Percentiles rank a stretch among this genome's conserved stretches.
phyloP scores from a whole-genome alignment of 2,329 filamentous ascomycete genomes.

The Colletotrichum spinosum region DNA sequence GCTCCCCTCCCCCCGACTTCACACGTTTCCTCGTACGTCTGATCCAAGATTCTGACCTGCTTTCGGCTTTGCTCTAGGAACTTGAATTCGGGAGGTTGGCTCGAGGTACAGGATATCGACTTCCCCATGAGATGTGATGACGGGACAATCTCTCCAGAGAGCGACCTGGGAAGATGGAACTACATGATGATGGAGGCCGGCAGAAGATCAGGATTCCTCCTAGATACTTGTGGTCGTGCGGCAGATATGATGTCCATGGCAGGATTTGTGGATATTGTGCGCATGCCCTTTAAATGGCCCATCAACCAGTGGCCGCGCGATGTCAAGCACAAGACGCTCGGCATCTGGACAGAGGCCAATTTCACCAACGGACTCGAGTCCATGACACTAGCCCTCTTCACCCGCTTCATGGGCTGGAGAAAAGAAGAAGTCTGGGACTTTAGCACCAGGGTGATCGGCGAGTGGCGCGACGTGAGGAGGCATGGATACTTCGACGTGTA shows the following conservation, averaged over 20 bases:
- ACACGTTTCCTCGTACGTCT: too few relatives aligned
- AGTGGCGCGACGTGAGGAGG: slow-evolving; percentile 35
- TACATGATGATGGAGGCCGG: slow-evolving; percentile 46
- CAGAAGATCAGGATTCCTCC: slow-evolving; percentile 41
- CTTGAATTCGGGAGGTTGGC: slow-evolving; percentile 49
- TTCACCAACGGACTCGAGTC: slow-evolving; percentile 41
- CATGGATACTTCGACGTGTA: slow-evolving; percentile 40
- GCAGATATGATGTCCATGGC: slow-evolving; percentile 42
- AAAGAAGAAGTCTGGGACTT: slow-evolving; percentile 42
- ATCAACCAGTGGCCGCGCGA: slow-evolving; percentile 45
- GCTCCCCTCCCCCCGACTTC: neutral
- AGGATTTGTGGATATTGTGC: slow-evolving; percentile 43
- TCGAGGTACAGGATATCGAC: slow-evolving; percentile 54
- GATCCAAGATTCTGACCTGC: slow-evolving; percentile 1
- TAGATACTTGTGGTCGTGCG: slow-evolving; percentile 44
- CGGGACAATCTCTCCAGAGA: slow-evolving; percentile 41
- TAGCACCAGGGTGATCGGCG: slow-evolving; percentile 35
- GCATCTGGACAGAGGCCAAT: slow-evolving; percentile 40
- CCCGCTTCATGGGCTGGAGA: slow-evolving; percentile 43
- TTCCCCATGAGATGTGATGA: slow-evolving; percentile 47
- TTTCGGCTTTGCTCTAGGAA: slow-evolving; percentile 17
- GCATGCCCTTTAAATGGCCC: slow-evolving; percentile 42
- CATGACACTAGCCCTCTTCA: slow-evolving; percentile 43
- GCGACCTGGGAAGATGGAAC: slow-evolving; percentile 43
- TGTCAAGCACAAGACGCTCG: slow-evolving; percentile 42